Conservation (phyloP, 805 yeast genomes). For the Candida peoriensis region DNA sequence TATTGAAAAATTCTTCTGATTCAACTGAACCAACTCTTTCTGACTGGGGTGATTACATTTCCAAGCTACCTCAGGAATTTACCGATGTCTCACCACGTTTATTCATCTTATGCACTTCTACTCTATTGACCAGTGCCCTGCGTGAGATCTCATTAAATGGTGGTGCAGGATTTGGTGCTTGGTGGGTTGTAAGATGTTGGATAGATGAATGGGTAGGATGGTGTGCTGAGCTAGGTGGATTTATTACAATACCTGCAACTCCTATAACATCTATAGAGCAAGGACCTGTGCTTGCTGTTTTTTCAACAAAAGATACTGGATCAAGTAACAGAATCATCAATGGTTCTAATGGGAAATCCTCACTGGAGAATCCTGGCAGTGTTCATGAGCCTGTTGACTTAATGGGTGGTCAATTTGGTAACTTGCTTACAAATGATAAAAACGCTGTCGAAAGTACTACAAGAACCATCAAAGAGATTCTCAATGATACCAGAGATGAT, state of each 20-base stretch:
- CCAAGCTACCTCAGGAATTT: constrained; percentile 41
- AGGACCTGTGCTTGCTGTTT: constrained; percentile 1
- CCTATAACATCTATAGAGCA: neutral
- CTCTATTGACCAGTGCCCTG: constrained; percentile 51
- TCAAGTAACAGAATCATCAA: neutral
- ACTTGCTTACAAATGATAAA: too few species aligned
- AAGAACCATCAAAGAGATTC: too few species aligned
- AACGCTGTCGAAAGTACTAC: too few species aligned
- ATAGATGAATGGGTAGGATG: constrained; percentile 66
- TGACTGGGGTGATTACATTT: constrained; percentile 32
- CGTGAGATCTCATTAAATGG: constrained; percentile 58
- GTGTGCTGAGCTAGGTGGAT: constrained; percentile 60
- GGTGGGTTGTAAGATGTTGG: constrained; percentile 80
- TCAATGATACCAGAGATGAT: too few species aligned
- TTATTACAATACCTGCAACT: constrained; percentile 22
- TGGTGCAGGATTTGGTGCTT: constrained; percentile 57
- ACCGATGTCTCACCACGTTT: constrained; percentile 48
- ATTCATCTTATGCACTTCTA: constrained; percentile 47
- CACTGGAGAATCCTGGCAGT: neutral
- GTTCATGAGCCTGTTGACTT: neutral
- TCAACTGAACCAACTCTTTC: constrained; percentile 15
- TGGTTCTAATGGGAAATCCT: neutral
- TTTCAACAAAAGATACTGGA: neutral
- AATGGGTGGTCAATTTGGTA: constrained; percentile 1
- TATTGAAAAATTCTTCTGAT: constrained; percentile 21